These are phyloP conservation scores for Inonotus hispidus DNA, from an alignment of 1,284 basidiomycete species.

Conservation along the genomic window DNA sequence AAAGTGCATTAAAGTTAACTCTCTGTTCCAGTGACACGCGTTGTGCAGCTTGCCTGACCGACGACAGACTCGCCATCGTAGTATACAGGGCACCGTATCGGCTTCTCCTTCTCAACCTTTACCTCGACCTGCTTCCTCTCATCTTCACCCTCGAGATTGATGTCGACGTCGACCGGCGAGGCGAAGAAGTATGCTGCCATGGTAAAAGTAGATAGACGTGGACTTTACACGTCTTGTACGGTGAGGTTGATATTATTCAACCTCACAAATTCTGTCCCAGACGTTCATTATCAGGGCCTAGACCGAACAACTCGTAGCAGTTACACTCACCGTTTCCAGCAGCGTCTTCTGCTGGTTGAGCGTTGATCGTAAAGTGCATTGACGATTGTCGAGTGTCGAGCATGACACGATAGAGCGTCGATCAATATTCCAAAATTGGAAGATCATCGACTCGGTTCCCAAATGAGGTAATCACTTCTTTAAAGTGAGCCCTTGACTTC, in stretches of 20 bases:
- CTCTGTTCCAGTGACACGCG: background rate
- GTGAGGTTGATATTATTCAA: background rate
- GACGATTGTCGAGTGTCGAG: no score
- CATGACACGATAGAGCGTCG: no score
- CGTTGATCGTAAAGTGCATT: no score
- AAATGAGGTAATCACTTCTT: no score
- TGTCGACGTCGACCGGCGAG: constrained; percentile 51
- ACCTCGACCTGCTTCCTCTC: constrained; percentile 50
- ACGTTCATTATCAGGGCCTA: no score
- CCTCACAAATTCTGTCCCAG: background rate
- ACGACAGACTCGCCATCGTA: constrained; percentile 90
- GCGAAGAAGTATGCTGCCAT: constrained; percentile 59
- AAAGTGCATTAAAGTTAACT: constrained; percentile 4
- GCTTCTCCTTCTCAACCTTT: constrained; percentile 38
- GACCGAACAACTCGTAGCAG: no score
- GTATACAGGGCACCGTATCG: constrained; percentile 85
- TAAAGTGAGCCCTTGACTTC: no score
- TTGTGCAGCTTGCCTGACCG: constrained; percentile 64
- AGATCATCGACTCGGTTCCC: no score
- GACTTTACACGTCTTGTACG: background rate
- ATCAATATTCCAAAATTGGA: no score
- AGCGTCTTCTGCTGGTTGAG: no score
- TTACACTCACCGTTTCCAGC: no score
- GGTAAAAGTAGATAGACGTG: background rate
- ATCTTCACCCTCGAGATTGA: constrained; percentile 49